A percentile compares a stretch with the other conserved stretches of the same genome.
Conservation (phyloP, 352 stramenopile species). For the Chrysophaeum taylorii region DNA sequence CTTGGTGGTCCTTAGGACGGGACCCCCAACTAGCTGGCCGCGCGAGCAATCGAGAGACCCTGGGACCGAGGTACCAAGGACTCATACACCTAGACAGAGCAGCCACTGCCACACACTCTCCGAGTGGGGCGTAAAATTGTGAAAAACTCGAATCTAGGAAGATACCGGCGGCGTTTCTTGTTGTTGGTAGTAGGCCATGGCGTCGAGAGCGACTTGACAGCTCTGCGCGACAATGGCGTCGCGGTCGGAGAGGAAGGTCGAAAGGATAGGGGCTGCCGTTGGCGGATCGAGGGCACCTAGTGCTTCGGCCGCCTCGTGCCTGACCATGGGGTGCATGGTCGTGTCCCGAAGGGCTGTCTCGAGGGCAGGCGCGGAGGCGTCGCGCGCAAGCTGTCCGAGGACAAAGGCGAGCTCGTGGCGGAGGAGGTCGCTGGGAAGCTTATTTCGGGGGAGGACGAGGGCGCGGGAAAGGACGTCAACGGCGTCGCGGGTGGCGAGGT, state of each 20-base stretch:
- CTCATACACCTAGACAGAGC: no score
- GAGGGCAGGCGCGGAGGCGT: slow-evolving; percentile 66
- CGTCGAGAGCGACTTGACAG: slow-evolving; percentile 89
- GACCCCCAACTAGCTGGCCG: no score
- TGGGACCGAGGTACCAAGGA: no score
- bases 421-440: slow-evolving; percentile 56
- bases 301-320: slow-evolving; percentile 91
- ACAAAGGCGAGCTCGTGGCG: slow-evolving; percentile 82
- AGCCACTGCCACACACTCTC: no score
- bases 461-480: neutral
- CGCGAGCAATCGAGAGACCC: no score
- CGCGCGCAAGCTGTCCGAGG: slow-evolving; percentile 78
- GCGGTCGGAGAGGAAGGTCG: slow-evolving; percentile 50
- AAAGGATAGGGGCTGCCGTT: slow-evolving; percentile 77
- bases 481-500: slow-evolving; percentile 64
- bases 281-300: slow-evolving; percentile 89
- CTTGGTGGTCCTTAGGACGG: no score
- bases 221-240: slow-evolving; percentile 83
- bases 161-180: no score
- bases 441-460: neutral
- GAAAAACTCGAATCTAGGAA: no score
- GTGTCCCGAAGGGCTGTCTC: slow-evolving; percentile 69
- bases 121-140: no score
- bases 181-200: slow-evolving; percentile 93
- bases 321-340: slow-evolving; percentile 88